Evolutionary conservation across 805 yeast species (phyloP).

Genomic region (Metschnikowia lunata): DNA sequence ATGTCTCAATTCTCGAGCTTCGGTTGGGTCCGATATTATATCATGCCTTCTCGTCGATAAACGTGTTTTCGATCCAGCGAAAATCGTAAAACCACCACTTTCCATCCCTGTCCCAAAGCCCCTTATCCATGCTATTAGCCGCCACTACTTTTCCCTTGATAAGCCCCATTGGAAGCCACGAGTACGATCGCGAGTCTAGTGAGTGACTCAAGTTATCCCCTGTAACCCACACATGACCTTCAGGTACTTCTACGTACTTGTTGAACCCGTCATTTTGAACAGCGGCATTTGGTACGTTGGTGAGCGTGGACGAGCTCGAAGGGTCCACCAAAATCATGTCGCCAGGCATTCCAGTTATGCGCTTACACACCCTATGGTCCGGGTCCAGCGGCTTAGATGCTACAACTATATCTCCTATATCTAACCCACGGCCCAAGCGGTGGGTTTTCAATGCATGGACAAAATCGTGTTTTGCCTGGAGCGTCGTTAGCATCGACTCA

Average conservation of each 20-base stretch:
- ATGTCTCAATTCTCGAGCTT: no score
- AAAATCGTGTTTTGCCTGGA: slow-evolving; percentile 68
- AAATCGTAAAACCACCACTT: slow-evolving; percentile 44
- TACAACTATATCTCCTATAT: slow-evolving; percentile 83
- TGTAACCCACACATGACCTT: slow-evolving; percentile 95
- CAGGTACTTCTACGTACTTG: slow-evolving; percentile 72
- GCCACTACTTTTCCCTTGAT: slow-evolving; percentile 84
- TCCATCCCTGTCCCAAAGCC: slow-evolving; percentile 36
- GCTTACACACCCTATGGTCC: slow-evolving; percentile 77
- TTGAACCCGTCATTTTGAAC: slow-evolving; percentile 39
- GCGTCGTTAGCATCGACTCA: slow-evolving; percentile 92
- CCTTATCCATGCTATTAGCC: slow-evolving; percentile 49
- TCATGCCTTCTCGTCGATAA: slow-evolving; percentile 29
- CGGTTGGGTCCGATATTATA: no score
- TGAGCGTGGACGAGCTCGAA: slow-evolving; percentile 46
- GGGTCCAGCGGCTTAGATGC: slow-evolving; percentile 90
- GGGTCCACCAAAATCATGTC: slow-evolving; percentile 83
- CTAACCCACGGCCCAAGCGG: slow-evolving; percentile 58
- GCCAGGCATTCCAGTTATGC: slow-evolving; percentile 96
- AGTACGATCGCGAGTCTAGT: slow-evolving; percentile 83
- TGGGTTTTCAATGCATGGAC: slow-evolving; percentile 69
- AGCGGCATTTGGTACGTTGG: slow-evolving; percentile 26
- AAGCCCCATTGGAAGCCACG: slow-evolving; percentile 84
- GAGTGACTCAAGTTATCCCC: slow-evolving; percentile 91
- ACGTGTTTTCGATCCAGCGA: slow-evolving; percentile 52